phyloP scores from a whole-genome alignment of 169 alveolate genomes.

The Besnoitia besnoiti region DNA sequence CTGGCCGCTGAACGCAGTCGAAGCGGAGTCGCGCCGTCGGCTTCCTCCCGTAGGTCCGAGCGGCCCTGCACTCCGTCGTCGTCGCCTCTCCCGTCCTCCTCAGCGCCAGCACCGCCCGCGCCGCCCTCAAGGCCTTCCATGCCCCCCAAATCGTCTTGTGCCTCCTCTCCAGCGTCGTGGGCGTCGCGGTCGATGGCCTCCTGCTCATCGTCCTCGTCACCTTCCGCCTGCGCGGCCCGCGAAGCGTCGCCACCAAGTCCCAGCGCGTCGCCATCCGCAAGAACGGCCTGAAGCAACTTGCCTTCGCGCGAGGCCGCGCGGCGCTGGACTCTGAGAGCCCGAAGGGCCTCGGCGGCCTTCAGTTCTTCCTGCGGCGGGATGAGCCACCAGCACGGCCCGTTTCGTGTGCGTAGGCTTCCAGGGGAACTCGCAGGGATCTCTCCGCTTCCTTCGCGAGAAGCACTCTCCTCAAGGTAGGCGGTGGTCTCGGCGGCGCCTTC shows the following conservation, averaged over 20 bases:
- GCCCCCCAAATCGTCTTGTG: not conserved
- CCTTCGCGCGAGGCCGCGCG: conserved; percentile 10
- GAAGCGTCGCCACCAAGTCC: too few species aligned
- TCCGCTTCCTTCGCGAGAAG: not conserved
- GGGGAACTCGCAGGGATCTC: too few species aligned
- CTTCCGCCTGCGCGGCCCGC: too few species aligned
- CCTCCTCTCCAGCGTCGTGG: not conserved
- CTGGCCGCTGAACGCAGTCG: not conserved
- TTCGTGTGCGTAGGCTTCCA: too few species aligned
- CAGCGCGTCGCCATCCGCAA: not conserved
- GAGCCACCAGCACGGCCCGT: not conserved
- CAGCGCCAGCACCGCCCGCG: not conserved
- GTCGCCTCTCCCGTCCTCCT: not conserved
- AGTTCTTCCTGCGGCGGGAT: conserved; percentile 12
- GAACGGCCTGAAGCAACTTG: not conserved
- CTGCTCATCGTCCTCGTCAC: not conserved
- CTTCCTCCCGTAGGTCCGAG: not conserved
- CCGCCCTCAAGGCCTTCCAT: not conserved
- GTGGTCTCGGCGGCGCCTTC: too few species aligned
- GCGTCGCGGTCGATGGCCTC: too few species aligned
- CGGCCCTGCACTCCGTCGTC: not conserved
- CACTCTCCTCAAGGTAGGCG: too few species aligned
- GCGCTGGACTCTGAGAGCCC: not conserved
- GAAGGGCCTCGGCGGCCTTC: not conserved
- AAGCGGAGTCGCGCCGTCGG: not conserved